Evolutionary conservation across 2,329 filamentous ascomycete species (phyloP).

Genomic region (Aspergillus amoenus): DNA sequence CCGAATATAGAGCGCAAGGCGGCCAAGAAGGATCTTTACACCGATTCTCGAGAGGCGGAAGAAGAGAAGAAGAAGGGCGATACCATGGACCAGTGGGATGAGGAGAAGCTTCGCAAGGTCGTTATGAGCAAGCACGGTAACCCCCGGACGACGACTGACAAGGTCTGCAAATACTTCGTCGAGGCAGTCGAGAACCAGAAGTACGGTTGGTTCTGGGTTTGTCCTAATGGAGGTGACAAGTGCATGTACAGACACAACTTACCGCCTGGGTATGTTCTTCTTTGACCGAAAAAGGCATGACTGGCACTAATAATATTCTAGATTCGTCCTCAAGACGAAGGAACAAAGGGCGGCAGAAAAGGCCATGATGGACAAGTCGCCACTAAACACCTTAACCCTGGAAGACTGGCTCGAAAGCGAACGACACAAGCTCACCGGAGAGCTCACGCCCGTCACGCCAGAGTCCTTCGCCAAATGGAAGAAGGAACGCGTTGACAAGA

Average conservation of each 20-base stretch:
- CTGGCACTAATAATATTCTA: slow-evolving; percentile 38
- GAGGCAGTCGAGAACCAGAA: slow-evolving; percentile 97
- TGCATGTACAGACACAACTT: slow-evolving; percentile 98
- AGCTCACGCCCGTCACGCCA: slow-evolving; percentile 86
- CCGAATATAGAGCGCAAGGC: slow-evolving; percentile 84
- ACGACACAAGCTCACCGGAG: slow-evolving; percentile 90
- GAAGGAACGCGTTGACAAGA: slow-evolving; percentile 90
- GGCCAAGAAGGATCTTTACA: slow-evolving; percentile 88
- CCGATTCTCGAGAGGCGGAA: slow-evolving; percentile 73
- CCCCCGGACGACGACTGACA: slow-evolving; percentile 90
- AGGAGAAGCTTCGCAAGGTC: slow-evolving; percentile 88
- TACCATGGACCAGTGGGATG: slow-evolving; percentile 95
- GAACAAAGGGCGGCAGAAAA: slow-evolving; percentile 95
- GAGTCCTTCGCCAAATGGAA: slow-evolving; percentile 98
- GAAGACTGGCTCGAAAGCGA: slow-evolving; percentile 98
- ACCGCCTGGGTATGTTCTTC: slow-evolving; percentile 75
- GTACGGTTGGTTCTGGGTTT: slow-evolving; percentile 99
- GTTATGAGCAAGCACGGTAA: slow-evolving; percentile 97
- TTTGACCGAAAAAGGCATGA: not conserved
- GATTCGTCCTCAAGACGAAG: slow-evolving; percentile 95
- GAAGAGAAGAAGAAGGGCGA: slow-evolving; percentile 77
- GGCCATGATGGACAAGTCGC: slow-evolving; percentile 91
- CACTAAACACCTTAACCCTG: slow-evolving; percentile 87
- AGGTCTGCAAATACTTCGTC: slow-evolving; percentile 99
- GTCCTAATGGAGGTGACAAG: slow-evolving; percentile 93